Base-by-base conservation (phyloP, 2,329 filamentous ascomycete genomes). In the Diplodia seriata region DNA sequence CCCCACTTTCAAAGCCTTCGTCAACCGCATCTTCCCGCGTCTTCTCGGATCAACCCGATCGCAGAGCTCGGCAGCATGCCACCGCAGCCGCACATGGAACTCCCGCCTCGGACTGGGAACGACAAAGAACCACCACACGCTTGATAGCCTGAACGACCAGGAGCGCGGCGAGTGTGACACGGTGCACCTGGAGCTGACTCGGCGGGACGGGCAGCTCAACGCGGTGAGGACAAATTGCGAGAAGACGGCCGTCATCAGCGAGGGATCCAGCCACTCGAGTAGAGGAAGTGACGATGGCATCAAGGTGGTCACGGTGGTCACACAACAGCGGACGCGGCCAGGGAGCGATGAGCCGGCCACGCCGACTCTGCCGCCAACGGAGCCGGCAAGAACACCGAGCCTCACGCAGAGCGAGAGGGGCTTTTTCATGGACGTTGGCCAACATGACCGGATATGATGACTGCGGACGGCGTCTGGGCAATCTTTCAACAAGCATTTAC, bases 1-100 rank as follows among this genome's bases (percentile, higher is more conserved):
- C 0, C 75, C 75, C 2, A 74, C 53, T 4, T 67, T 67, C 54
- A 67, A 67, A 36, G 31, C 64, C 36, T 14, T 59, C 18, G 8
- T 67, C 33, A 50, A 57, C 40, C 26, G 43, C 7, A n/a, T 57
- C 5, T 67, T 38, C 40, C 64, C 64, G 7, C 38, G 26, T 29
- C 29, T 67, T 7, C 36, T 59, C 20, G 54, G 5, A 12, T 51
- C 59, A 7, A 63, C 59, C 1, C 59, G 20, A 18, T 29, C 55
- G n/a, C 26, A 31, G 23, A 63, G 43, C 47, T 50, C 47, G n/a
- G 43, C 43, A 20, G 43, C 43, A 6, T 18, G 31, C 11, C n/a
- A 63, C 26, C 59, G 43, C 43, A 63, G 59, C 47, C 59, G 59
- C 26, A 63, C 59, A 8, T 51, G 59, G 59, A 47, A 38, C 40